phyloP scores from a whole-genome alignment of 306 rosid species.

The Lagenaria siceraria region DNA sequence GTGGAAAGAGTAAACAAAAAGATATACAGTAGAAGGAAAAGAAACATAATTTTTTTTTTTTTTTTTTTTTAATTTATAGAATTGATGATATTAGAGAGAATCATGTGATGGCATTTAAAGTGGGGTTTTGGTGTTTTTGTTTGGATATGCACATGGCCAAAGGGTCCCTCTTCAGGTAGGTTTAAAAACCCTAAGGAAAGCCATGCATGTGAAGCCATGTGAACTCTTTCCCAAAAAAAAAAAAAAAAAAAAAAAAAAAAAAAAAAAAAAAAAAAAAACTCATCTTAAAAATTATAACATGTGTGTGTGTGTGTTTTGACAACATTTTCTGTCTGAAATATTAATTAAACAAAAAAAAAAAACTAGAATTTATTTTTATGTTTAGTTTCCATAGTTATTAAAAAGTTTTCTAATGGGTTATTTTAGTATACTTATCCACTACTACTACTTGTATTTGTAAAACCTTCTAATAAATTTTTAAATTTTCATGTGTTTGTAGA shows the following conservation, averaged over 20 bases:
- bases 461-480: too few relatives aligned
- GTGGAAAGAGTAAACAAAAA: neutral
- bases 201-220: slow-evolving; percentile 72
- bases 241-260: neutral
- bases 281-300: neutral
- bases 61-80: neutral
- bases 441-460: too few relatives aligned
- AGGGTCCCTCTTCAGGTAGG: slow-evolving; percentile 28
- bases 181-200: slow-evolving; percentile 24
- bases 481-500: too few relatives aligned
- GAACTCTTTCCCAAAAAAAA: slow-evolving; percentile 19
- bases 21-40: neutral
- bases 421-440: too few relatives aligned
- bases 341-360: neutral
- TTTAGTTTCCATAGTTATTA: too few relatives aligned
- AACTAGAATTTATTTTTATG: too few relatives aligned
- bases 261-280: neutral
- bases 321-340: neutral
- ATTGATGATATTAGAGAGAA: slow-evolving; percentile 14
- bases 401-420: too few relatives aligned
- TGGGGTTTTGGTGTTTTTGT: slow-evolving; percentile 46
- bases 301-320: neutral
- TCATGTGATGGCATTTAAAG: slow-evolving; percentile 71
- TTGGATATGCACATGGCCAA: slow-evolving; percentile 54
- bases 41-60: too few relatives aligned